These are phyloP conservation scores for Lactarius sp. DNA, from an alignment of 768 basidiomycete species.

Conservation along the genomic window DNA sequence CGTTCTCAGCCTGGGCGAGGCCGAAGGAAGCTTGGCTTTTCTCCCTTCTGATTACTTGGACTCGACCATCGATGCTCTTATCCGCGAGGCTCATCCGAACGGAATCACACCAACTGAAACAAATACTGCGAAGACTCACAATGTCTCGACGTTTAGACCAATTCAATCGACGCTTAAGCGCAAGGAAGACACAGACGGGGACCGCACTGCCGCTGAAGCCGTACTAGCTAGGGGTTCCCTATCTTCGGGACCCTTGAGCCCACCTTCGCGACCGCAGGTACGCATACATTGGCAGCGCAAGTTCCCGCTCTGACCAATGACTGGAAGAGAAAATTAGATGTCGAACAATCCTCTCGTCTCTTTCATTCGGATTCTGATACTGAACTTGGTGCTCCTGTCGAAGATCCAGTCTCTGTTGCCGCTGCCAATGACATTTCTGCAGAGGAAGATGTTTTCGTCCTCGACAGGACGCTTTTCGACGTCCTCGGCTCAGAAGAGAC, in stretches of 20 bases:
- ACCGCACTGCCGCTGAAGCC: neutral
- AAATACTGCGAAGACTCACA: neutral
- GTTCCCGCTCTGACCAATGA: neutral
- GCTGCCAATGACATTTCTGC: neutral
- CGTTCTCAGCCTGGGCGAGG: constrained; percentile 21
- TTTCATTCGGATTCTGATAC: constrained; percentile 3
- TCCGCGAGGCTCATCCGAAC: constrained; percentile 36
- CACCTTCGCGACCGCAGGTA: constrained; percentile 10
- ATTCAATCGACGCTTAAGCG: neutral
- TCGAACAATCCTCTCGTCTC: neutral
- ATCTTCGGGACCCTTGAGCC: neutral
- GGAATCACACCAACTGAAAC: constrained; percentile 16
- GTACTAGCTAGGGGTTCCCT: neutral
- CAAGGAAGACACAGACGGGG: constrained; percentile 1
- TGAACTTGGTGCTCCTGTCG: neutral
- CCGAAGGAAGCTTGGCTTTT: constrained; percentile 23
- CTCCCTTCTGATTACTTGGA: constrained; percentile 40
- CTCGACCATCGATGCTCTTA: constrained; percentile 42
- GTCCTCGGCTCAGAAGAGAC: constrained; percentile 18
- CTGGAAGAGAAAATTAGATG: neutral
- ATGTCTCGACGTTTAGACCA: neutral
- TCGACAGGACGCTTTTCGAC: constrained; percentile 35
- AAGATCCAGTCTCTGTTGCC: neutral
- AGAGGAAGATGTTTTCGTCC: constrained; percentile 28
- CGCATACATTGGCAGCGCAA: neutral